Evolutionary conservation across 768 basidiomycete species (phyloP), one percentile per base, ranked within the genome.

Genomic region (Butyriboletus loyo): DNA sequence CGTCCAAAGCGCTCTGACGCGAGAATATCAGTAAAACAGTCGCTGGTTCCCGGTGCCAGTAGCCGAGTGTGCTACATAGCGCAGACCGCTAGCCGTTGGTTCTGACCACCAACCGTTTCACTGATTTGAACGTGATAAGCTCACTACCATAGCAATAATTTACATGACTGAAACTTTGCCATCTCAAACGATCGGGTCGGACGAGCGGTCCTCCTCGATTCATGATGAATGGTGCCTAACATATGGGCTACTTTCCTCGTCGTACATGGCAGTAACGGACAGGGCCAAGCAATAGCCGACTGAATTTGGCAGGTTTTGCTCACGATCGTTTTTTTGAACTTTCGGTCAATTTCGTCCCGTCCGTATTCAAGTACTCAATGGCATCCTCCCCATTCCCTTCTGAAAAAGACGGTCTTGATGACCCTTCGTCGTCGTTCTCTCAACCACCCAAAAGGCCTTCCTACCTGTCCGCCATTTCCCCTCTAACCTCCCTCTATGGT

Each of bases 401-500:
- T 4, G 74, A 75, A 70, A 77, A 80, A 60, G 68, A 69, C 55
- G 74, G 66, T 60, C 69, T 71, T 44, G 64, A 73, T 54, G 73
- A 73, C 57, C 60, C 69, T 32, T 66, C 74, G 46, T 62, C 72
- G 32, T 66, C 75, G 49, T 54, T 69, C 31, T 53, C 74, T 63
- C 49, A 61, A 25, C 63, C 68, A 47, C 59, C 67, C 32, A 75
- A 75, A 46, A 72, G 73, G 50, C 70, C 77, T 50, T 63, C 78
- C 5, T 77, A 52, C 43, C 34, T 55, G 40, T 47, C 62, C 40
- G 51, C 63, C 43, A 37, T 75, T 8, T 63, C 83, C 42, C 89
- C 91, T 25, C 72, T 92, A 52, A 77, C 80, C 46, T 82, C 77
- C 69, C 75, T 81, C 22, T 89, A 87, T 70, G 77, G 81, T 62